These are phyloP conservation scores for Arabidopsis thaliana DNA, from an alignment of 345 rosid genomes.

Conservation along the genomic window TAIR10.1 NC_003070.9:5415001-5415500, in stretches of 20 bases:
- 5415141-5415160: conserved; percentile 90
- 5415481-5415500: conserved; percentile 78
- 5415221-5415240: conserved; percentile 92
- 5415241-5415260: conserved; percentile 91
- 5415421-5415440: conserved; percentile 78
- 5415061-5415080: conserved; percentile 9
- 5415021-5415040: not conserved
- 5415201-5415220: conserved; percentile 97
- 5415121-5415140: conserved; percentile 61
- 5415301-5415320: conserved; percentile 36
- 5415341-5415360: not conserved
- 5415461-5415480: conserved; percentile 80
- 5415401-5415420: conserved; percentile 9
- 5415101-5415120: conserved; percentile 80
- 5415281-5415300: conserved; percentile 85
- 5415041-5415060: conserved; percentile 13
- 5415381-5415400: not conserved
- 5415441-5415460: conserved; percentile 80
- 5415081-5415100: conserved; percentile 80
- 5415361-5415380: not conserved
- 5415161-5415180: conserved; percentile 88
- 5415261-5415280: conserved; percentile 97
- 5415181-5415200: conserved; percentile 88
- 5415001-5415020: conserved; percentile 35
- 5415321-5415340: not conserved